These are phyloP conservation scores for Colletotrichum noveboracense DNA, from an alignment of 2,329 filamentous ascomycete genomes.

Conservation along the genomic window DNA sequence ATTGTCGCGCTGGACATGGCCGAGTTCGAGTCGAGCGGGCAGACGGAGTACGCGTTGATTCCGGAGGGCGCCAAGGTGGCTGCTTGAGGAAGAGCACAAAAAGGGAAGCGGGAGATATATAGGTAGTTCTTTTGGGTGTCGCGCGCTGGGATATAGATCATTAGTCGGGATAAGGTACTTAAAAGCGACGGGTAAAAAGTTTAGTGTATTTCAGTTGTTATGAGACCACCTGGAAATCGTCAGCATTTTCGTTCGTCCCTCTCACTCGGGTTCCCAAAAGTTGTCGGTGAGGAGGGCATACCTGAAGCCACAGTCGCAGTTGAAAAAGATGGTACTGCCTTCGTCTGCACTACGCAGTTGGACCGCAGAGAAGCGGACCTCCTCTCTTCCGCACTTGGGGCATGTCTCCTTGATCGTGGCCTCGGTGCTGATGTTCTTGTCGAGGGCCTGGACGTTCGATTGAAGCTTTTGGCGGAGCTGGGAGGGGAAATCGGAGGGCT, in stretches of 20 bases:
- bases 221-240: slow-evolving; percentile 53
- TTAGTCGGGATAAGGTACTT: slow-evolving; percentile 20
- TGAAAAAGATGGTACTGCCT: slow-evolving; percentile 91
- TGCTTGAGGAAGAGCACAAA: slow-evolving; percentile 31
- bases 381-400: slow-evolving; percentile 78
- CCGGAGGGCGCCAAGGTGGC: slow-evolving; percentile 62
- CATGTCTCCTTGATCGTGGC: slow-evolving; percentile 73
- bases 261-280: not conserved
- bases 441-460: slow-evolving; percentile 84
- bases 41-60: slow-evolving; percentile 91
- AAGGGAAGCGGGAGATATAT: slow-evolving; percentile 17
- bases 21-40: slow-evolving; percentile 89
- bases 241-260: slow-evolving; percentile 24
- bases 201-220: slow-evolving; percentile 57
- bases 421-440: slow-evolving; percentile 77
- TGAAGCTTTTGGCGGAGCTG: slow-evolving; percentile 80
- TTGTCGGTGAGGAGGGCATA: slow-evolving; percentile 46
- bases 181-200: slow-evolving; percentile 17
- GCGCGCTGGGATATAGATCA: slow-evolving; percentile 16
- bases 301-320: slow-evolving; percentile 86
- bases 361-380: slow-evolving; percentile 84
- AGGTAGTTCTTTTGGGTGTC: not conserved
- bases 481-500: slow-evolving; percentile 89
- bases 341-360: slow-evolving; percentile 94
- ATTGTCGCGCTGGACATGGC: slow-evolving; percentile 98